Percentiles rank a stretch among this genome's conserved stretches.
Evolutionary conservation across 192 early-diverging fungal species (phyloP).

Genomic region (Gonapodya prolifera): DNA sequence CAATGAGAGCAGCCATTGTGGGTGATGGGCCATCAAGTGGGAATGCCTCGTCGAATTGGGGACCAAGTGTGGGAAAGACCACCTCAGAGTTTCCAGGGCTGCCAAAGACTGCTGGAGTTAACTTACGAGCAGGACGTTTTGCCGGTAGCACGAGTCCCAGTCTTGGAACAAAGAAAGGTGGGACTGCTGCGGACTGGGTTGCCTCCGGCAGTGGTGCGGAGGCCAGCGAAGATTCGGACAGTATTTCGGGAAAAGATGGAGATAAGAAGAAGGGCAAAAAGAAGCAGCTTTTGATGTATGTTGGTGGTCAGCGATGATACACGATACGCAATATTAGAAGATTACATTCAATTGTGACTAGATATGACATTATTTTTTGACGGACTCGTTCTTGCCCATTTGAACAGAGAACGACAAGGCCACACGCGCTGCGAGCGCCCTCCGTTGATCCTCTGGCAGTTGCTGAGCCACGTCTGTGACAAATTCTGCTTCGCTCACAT

Average conservation of each 20-base stretch:
- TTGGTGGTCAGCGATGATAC: too few species aligned
- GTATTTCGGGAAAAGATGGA: conserved; percentile 11
- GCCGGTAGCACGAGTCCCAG: conserved; percentile 9
- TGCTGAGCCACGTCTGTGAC: neutral
- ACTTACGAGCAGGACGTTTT: conserved; percentile 15
- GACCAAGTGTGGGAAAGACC: neutral
- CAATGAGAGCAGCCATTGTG: neutral
- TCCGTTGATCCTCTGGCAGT: neutral
- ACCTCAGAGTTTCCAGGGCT: conserved; percentile 6
- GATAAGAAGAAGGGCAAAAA: conserved; percentile 47
- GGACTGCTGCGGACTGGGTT: conserved; percentile 15
- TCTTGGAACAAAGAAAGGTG: neutral
- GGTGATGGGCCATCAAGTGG: neutral
- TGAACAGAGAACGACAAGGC: neutral
- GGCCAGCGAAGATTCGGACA: conserved; percentile 14
- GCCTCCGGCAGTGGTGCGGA: conserved; percentile 11
- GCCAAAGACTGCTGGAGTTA: conserved; percentile 13
- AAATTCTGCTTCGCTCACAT: too few species aligned
- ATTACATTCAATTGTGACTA: too few species aligned
- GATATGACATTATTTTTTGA: too few species aligned
- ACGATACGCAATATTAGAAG: too few species aligned
- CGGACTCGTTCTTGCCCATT: neutral
- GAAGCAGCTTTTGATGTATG: conserved; percentile 51
- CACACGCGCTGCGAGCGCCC: neutral
- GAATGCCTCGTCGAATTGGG: neutral